A percentile compares a stretch with the other conserved stretches of the same genome.
phyloP scores from a whole-genome alignment of 257 asterid species.

The Solanum raphanifolium region DNA sequence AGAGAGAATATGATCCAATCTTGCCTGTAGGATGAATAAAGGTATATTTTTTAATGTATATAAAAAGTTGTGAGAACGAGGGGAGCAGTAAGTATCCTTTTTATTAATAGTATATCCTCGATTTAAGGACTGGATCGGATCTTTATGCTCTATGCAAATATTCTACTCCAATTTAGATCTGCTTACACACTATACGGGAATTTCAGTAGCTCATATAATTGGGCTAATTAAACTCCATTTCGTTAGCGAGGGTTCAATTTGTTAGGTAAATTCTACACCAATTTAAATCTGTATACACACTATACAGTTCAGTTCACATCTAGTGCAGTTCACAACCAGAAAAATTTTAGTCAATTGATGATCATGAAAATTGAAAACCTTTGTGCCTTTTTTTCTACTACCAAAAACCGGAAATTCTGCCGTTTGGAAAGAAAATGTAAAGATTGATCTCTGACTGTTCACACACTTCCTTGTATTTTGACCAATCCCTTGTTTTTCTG shows the following conservation, averaged over 20 bases:
- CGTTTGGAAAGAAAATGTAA: neutral
- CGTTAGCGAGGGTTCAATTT: rapidly evolving
- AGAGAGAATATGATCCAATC: constrained; percentile 4
- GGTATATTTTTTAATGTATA: too few relatives aligned
- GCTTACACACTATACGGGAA: neutral
- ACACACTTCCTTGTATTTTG: neutral
- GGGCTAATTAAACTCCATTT: neutral
- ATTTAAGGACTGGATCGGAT: neutral
- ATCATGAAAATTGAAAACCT: neutral
- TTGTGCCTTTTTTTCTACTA: neutral
- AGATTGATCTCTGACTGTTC: neutral
- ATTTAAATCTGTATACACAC: neutral
- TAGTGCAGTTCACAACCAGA: neutral
- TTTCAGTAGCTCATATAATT: neutral
- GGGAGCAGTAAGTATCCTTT: neutral
- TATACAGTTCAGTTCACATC: neutral
- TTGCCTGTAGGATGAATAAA: neutral
- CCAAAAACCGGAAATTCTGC: neutral
- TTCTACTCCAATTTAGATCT: neutral
- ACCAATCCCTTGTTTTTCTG: neutral
- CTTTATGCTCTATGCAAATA: neutral
- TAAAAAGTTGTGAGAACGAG: neutral
- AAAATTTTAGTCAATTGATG: neutral
- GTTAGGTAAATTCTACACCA: neutral
- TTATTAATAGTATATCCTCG: neutral